phyloP scores from a whole-genome alignment of 805 yeast genomes.

The Ogataea minuta region DNA sequence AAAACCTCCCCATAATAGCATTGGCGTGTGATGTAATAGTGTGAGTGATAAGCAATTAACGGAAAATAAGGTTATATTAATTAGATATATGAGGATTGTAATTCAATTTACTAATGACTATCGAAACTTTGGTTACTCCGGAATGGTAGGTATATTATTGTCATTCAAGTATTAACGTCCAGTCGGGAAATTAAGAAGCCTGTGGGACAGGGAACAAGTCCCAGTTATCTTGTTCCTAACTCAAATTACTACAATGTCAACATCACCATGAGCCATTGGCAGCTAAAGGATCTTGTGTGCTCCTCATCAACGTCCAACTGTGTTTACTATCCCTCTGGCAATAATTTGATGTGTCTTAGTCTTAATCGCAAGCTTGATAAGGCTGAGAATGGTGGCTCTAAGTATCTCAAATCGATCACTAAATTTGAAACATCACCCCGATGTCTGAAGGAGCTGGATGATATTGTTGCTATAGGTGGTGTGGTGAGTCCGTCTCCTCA shows the following conservation, averaged over 20 bases:
- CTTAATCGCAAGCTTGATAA: slow-evolving; percentile 3
- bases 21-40: slow-evolving; percentile 13
- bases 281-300: slow-evolving; percentile 65
- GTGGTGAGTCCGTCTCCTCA: slow-evolving; percentile 30
- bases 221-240: slow-evolving; percentile 22
- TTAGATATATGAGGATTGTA: slow-evolving; percentile 1
- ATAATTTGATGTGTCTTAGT: slow-evolving; percentile 38
- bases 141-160: slow-evolving; percentile 10
- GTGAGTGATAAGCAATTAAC: slow-evolving; percentile 10
- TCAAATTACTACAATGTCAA: slow-evolving; percentile 31
- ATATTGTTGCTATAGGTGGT: slow-evolving; percentile 50
- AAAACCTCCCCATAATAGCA: background rate
- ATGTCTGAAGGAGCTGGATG: slow-evolving; percentile 62
- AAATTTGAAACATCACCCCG: slow-evolving; percentile 66
- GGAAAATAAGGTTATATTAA: background rate
- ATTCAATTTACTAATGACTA: slow-evolving; percentile 12
- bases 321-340: slow-evolving; percentile 59
- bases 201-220: slow-evolving; percentile 5
- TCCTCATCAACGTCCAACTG: slow-evolving; percentile 44
- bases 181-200: slow-evolving; percentile 5
- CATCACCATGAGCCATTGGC: slow-evolving; percentile 34
- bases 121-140: slow-evolving; percentile 14
- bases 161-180: background rate
- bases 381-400: slow-evolving; percentile 20
- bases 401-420: slow-evolving; percentile 38